Evolutionary conservation across 139 green algal species (phyloP).

Genomic region (Auxenochlorella pyrenoidosa): DNA sequence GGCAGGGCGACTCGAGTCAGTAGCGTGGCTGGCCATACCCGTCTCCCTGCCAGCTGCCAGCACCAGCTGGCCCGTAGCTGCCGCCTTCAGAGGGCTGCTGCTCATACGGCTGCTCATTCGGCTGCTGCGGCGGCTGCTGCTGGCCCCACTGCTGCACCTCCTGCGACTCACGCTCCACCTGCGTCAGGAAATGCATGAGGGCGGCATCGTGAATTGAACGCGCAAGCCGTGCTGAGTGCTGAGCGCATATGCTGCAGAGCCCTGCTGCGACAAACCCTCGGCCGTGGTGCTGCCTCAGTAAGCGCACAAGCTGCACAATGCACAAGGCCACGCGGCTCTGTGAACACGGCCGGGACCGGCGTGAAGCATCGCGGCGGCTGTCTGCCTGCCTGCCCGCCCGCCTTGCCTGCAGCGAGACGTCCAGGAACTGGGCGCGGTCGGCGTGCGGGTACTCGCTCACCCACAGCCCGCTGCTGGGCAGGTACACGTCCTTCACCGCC

Average conservation of each 20-base stretch:
- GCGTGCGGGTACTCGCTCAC: constrained; percentile 85
- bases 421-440: constrained; percentile 72
- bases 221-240: neutral
- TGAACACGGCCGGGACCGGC: too few relatives aligned
- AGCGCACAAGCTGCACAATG: neutral
- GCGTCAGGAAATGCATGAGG: constrained; percentile 20
- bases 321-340: neutral
- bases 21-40: neutral
- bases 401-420: constrained; percentile 52
- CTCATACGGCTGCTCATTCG: neutral
- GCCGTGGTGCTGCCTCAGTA: neutral
- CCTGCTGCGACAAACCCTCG: too few relatives aligned
- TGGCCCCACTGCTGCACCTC: neutral
- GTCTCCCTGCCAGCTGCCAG: neutral
- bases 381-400: neutral
- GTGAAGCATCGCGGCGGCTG: too few relatives aligned
- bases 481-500: constrained; percentile 87
- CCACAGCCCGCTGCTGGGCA: constrained; percentile 82
- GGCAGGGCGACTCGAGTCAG: neutral
- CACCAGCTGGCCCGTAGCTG: neutral
- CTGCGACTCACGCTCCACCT: constrained; percentile 63
- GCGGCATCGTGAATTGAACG: too few relatives aligned
- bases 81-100: neutral
- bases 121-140: constrained; percentile 24
- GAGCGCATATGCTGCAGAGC: neutral